Evolutionary conservation across 208 protist genomes (phyloP).

Genomic region (Crithidia thermophila): DNA sequence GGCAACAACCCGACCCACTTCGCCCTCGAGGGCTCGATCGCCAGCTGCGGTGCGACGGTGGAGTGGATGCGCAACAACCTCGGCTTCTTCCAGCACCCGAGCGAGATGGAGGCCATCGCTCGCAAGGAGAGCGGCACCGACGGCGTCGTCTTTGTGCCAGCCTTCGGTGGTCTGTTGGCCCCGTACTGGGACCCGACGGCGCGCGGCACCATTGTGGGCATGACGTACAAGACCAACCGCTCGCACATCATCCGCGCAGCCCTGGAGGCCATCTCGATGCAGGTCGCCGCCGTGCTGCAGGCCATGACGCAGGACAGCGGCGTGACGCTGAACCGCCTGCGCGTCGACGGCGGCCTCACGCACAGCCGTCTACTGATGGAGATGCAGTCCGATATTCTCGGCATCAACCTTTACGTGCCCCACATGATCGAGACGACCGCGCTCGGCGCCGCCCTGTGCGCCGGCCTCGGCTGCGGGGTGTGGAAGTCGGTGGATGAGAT

Average conservation of each 20-base stretch:
- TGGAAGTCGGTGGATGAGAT: constrained; percentile 74
- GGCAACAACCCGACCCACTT: constrained; percentile 60
- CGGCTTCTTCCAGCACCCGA: constrained; percentile 64
- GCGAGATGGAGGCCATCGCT: constrained; percentile 71
- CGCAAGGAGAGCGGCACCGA: constrained; percentile 60
- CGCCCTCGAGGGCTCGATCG: constrained; percentile 94
- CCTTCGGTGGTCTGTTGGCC: constrained; percentile 97
- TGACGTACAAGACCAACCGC: constrained; percentile 90
- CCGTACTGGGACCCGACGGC: constrained; percentile 97
- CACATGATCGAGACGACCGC: constrained; percentile 78
- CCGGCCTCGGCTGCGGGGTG: constrained; percentile 59
- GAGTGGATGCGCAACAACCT: constrained; percentile 96
- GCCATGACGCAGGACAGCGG: constrained; percentile 85
- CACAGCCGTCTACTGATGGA: constrained; percentile 92
- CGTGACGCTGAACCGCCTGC: constrained; percentile 63
- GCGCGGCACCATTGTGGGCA: constrained; percentile 92
- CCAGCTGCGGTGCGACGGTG: constrained; percentile 90
- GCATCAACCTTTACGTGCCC: constrained; percentile 66
- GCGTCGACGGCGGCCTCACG: constrained; percentile 97
- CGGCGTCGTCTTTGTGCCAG: constrained; percentile 97
- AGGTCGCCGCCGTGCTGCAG: constrained; percentile 88
- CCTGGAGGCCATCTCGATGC: constrained; percentile 90
- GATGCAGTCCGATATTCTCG: constrained; percentile 94
- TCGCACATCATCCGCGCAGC: constrained; percentile 90
- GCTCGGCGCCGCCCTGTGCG: constrained; percentile 78